Percentiles rank a stretch among this genome's conserved stretches.
Evolutionary conservation across 495 filamentous ascomycete genomes (phyloP).

Genomic region (Beverwykella pulmonaria): DNA sequence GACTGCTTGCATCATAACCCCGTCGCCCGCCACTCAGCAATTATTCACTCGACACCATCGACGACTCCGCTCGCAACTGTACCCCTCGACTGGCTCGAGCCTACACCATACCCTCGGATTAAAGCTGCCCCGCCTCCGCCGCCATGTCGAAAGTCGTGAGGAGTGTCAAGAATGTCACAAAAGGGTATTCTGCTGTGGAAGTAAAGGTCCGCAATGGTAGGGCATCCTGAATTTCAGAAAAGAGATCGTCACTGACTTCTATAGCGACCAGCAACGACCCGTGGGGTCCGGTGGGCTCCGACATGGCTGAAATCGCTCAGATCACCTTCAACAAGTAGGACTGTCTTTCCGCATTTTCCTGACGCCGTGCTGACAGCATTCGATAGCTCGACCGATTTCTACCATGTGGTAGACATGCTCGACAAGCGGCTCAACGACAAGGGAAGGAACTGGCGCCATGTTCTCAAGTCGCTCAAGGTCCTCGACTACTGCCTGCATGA

Average conservation of each 20-base stretch:
- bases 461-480: constrained; percentile 96
- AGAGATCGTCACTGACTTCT: constrained; percentile 31
- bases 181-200: constrained; percentile 95
- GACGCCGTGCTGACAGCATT: constrained; percentile 12
- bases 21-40: neutral
- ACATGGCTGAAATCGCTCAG: constrained; percentile 98
- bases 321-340: constrained; percentile 90
- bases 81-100: neutral
- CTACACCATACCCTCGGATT: constrained; percentile 1
- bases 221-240: neutral
- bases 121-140: constrained; percentile 35
- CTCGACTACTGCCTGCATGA: constrained; percentile 98
- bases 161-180: constrained; percentile 99
- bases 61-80: neutral
- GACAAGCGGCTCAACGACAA: constrained; percentile 99
- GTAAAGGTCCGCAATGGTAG: constrained; percentile 92
- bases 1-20: constrained; percentile 27
- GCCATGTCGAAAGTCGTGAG: constrained; percentile 96
- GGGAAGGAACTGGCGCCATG: constrained; percentile 99
- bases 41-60: neutral
- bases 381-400: constrained; percentile 88
- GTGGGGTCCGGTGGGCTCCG: constrained; percentile 96
- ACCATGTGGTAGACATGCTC: constrained; percentile 99
- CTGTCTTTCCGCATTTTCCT: neutral
- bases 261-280: constrained; percentile 97